Evolutionary conservation across 495 filamentous ascomycete species (phyloP).

Genomic region (Filosporella fistucella): DNA sequence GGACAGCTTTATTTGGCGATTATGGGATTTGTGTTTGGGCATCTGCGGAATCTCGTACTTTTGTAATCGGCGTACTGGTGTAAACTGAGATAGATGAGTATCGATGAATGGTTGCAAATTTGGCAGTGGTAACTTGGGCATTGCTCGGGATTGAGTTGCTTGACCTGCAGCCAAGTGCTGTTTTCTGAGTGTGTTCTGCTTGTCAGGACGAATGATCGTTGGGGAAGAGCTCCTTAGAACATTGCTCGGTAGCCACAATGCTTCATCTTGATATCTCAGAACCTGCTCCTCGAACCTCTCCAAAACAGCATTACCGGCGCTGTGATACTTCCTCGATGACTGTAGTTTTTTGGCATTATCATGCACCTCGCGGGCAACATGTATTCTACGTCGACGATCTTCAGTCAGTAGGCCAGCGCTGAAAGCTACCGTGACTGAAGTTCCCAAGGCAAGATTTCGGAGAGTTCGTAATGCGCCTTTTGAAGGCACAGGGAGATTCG

Average conservation of each 20-base stretch:
- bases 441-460: constrained; percentile 43
- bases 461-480: constrained; percentile 49
- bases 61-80: neutral
- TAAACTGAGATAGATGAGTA: no score
- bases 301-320: constrained; percentile 33
- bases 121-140: neutral
- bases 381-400: constrained; percentile 47
- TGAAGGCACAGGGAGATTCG: constrained; percentile 43
- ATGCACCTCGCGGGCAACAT: constrained; percentile 35
- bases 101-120: no score
- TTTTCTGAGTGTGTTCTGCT: neutral
- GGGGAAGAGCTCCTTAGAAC: neutral
- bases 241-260: constrained; percentile 15
- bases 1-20: constrained; percentile 14
- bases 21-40: constrained; percentile 1
- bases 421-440: constrained; percentile 45
- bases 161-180: no score
- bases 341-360: constrained; percentile 43
- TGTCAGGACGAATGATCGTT: neutral
- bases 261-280: constrained; percentile 10
- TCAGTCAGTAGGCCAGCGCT: constrained; percentile 36
- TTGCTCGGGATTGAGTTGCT: neutral
- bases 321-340: constrained; percentile 35
- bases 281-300: constrained; percentile 29
- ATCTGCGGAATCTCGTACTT: neutral